Evolutionary conservation across 2,329 filamentous ascomycete genomes (phyloP), one percentile per base, ranked within the genome.

Genomic region (Fusarium decemcellulare): DNA sequence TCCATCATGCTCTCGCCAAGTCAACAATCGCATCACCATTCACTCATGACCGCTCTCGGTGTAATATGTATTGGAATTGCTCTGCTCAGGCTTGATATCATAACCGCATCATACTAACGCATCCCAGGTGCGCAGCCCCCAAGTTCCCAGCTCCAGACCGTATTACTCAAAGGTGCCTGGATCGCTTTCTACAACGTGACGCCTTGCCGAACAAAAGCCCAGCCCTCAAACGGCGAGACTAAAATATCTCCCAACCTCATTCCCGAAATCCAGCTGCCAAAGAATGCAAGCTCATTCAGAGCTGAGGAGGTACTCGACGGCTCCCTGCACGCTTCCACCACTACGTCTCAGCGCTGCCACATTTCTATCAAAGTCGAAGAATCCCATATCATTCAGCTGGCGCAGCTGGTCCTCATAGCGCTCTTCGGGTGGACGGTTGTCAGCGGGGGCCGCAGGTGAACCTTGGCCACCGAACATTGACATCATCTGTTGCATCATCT

Each of bases 331-430:
- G 78, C 93, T 98, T 11, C 96, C 96, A 9, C 96, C 96, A 64
- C 93, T 93, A 75, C 95, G 88, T 79, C 95, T 88, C 76, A 99
- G 83, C 6, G 96, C 96, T 59, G 92, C 90, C 34, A 99, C 90
- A 74, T 99, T 99, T 72, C 93, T 85, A 55, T 99, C 95, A 76
- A 98, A 99, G 77, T 99, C 95, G 78, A 90, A 97, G 82, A 99
- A 99, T 4, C 96, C 96, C 96, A 99, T 99, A 71, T 98, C 96
- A 79, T 99, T 99, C 67, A 99, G 83, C 82, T 98, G 94, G 64
- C 94, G 87, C 52, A 99, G 85, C 81, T 99, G 95, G 34, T 93
- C 91, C 4, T 93, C 94, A 74, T 97, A 99, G 63, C 93, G 86
- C 81, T 98, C 96, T 84, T 99, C 96, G 0, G 96, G 95, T 6